Base-by-base conservation (phyloP, 805 yeast species). In the Pichia sporocuriosa region DNA sequence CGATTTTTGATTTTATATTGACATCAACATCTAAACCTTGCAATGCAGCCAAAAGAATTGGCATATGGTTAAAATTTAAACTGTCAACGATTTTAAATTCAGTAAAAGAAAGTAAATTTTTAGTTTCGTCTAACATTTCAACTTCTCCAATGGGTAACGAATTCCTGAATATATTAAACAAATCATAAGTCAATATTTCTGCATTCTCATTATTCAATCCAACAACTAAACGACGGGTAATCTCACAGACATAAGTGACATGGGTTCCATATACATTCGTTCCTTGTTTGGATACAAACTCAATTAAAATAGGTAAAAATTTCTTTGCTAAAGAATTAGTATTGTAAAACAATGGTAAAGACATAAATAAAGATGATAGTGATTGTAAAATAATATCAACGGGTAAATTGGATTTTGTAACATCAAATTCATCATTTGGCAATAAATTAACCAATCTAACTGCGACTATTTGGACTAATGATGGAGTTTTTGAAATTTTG, bases 361-460 rank as follows among this genome's bases (percentile, higher is more conserved):
- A 37, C 15, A 15, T 30, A 25, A 43, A 37, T 11, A 43, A 30
- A 24, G 45, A 38, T 3, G 19, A n/a, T 24, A 43, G 16, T 1
- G 45, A 30, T 22, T 43, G 39, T 21, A 43, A 25, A 9, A 43
- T 21, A 4, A 43, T 8, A 6, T 43, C 39, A 31, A 7, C 24
- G 17, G 42, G 42, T 24, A 41, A 29, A 17, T 25, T 28, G 6
- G 26, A 21, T 9, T 40, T 24, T 15, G 32, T 26, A n/a, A 11
- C 4, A 21, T 24, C 31, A 11, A 26, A 25, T 6, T 13, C 11
- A 17, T 10, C 29, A 23, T 25, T 34, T 25, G 39, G 26, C 12
- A 44, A 26, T 21, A 39, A 35, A 23, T 40, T 43, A 7, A 45
- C 28, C 15, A 48, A 23, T 32, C 51, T 43, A 24, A 48, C 36